These are phyloP conservation scores for Ganoderma leucocontextum DNA, from an alignment of 1,284 basidiomycete species.

Conservation along the genomic window DNA sequence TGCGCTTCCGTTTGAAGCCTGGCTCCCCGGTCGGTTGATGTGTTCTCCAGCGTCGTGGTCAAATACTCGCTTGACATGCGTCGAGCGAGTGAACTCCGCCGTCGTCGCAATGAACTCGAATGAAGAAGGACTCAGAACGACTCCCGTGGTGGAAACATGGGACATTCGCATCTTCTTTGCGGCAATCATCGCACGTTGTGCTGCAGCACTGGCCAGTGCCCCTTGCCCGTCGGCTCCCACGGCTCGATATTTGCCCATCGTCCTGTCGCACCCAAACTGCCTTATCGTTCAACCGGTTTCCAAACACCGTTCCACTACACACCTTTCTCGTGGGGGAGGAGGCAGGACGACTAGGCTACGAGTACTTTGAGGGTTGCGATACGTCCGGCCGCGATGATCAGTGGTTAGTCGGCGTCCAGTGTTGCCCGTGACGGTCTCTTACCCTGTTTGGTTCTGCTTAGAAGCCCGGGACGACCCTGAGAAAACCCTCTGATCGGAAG, in stretches of 20 bases:
- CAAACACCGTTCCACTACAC: neutral
- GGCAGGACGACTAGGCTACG: neutral
- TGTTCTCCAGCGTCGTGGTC: neutral
- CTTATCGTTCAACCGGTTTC: neutral
- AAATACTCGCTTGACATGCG: neutral
- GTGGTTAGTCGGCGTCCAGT: neutral
- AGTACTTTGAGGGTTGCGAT: neutral
- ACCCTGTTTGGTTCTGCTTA: neutral
- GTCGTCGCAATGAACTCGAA: neutral
- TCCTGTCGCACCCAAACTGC: neutral
- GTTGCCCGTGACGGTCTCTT: neutral
- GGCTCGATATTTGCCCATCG: neutral
- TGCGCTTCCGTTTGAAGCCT: neutral
- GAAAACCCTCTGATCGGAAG: neutral
- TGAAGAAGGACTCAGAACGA: neutral
- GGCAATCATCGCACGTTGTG: neutral
- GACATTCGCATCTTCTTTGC: neutral
- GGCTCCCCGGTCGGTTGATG: neutral
- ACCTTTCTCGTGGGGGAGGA: neutral
- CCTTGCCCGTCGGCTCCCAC: neutral
- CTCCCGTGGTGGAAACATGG: neutral
- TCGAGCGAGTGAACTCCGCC: neutral
- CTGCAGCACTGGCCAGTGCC: neutral
- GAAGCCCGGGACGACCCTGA: neutral
- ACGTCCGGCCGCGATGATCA: neutral